A percentile compares a stretch with the other conserved stretches of the same genome.
Conservation (phyloP, 1,139 yeast genomes). For the Geotrichum klebahnii region DNA sequence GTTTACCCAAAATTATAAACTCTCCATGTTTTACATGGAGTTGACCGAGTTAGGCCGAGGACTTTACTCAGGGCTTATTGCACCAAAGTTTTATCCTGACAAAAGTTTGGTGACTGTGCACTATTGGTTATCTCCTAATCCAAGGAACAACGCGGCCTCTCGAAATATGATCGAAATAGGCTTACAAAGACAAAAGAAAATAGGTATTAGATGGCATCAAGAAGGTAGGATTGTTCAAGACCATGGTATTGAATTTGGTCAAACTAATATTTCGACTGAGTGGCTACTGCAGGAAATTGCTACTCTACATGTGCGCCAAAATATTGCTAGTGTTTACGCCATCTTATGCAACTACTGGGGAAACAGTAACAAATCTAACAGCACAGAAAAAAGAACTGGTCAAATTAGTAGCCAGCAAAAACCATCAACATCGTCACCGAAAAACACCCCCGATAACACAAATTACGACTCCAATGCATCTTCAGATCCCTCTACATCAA, state of each 20-base stretch:
- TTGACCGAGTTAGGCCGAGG: conserved; percentile 53
- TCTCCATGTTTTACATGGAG: conserved; percentile 66
- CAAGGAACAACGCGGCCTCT: conserved; percentile 30
- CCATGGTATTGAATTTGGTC: conserved; percentile 31
- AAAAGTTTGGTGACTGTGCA: conserved; percentile 57
- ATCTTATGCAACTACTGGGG: conserved; percentile 22
- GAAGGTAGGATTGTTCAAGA: conserved; percentile 46
- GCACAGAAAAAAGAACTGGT: conserved; percentile 4
- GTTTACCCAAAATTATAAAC: conserved; percentile 69
- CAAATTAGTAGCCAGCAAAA: conserved; percentile 2
- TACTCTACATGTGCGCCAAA: conserved; percentile 32
- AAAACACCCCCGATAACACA: conserved; percentile 3
- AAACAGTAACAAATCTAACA: conserved; percentile 15
- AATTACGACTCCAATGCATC: conserved; percentile 7
- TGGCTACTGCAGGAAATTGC: conserved; percentile 32
- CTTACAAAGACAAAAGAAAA: conserved; percentile 49
- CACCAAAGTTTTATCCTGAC: conserved; percentile 63
- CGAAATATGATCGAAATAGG: conserved; percentile 64
- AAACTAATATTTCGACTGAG: conserved; percentile 32
- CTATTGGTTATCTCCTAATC: conserved; percentile 54
- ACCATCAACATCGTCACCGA: conserved; percentile 10
- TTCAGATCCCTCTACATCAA: neutral
- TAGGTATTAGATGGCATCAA: conserved; percentile 59
- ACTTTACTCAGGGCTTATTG: conserved; percentile 64
- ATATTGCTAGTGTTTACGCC: conserved; percentile 30